A percentile compares a stretch with the other conserved stretches of the same genome.
Conservation (phyloP, 2,329 filamentous ascomycete species). For the Geosmithia morbida region DNA sequence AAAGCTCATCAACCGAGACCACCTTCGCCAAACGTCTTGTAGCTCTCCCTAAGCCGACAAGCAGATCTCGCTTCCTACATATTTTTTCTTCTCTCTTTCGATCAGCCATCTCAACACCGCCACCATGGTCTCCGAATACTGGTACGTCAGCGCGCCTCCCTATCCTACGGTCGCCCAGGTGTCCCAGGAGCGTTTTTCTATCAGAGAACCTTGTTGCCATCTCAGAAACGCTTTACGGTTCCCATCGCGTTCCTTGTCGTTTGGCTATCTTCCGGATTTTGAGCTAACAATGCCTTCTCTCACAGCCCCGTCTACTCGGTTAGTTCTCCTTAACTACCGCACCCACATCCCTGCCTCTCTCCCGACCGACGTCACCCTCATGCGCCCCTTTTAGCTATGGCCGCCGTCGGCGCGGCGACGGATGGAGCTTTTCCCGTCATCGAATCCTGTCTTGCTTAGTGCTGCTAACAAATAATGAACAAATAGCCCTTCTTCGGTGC, state of each 20-base stretch:
- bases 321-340: constrained; percentile 37
- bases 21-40: constrained; percentile 7
- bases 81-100: constrained; percentile 4
- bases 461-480: constrained; percentile 19
- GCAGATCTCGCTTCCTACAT: constrained; percentile 1
- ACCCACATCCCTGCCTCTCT: constrained; percentile 3
- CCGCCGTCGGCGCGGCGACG: not conserved
- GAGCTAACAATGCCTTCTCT: constrained; percentile 25
- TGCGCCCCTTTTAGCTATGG: not conserved
- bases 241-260: not conserved
- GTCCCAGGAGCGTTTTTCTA: too few species aligned
- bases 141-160: constrained; percentile 43
- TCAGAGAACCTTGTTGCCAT: constrained; percentile 12
- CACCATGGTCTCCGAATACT: constrained; percentile 69
- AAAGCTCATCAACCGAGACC: constrained; percentile 11
- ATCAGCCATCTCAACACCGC: constrained; percentile 14
- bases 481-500: constrained; percentile 78
- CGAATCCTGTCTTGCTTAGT: not conserved
- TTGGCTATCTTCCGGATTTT: not conserved
- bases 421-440: not conserved
- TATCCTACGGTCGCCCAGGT: constrained; percentile 8
- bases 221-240: constrained; percentile 1
- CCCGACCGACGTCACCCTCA: constrained; percentile 15
- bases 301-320: constrained; percentile 94
- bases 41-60: constrained; percentile 2